phyloP scores from a whole-genome alignment of 768 basidiomycete genomes.

The Rhizopogon vinicolor region DNA sequence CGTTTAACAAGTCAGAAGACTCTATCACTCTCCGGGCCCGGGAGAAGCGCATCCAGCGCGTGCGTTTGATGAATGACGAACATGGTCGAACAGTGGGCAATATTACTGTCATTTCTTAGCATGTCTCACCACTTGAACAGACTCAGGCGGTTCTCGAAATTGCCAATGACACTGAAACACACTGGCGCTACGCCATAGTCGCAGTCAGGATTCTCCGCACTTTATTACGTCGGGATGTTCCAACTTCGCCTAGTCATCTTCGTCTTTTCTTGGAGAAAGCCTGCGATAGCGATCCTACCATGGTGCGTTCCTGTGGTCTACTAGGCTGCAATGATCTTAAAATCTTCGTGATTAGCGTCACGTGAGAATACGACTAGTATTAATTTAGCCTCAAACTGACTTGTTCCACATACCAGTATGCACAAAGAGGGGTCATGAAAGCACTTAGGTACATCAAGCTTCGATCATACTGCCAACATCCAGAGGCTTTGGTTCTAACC shows the following conservation, averaged over 20 bases:
- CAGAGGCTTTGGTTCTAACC: conserved; percentile 56
- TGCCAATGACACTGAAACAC: conserved; percentile 56
- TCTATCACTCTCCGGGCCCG: conserved; percentile 36
- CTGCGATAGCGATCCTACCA: conserved; percentile 59
- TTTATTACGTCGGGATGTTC: conserved; percentile 60
- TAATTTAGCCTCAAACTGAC: neutral
- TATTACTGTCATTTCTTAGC: neutral
- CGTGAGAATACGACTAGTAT: conserved; percentile 31
- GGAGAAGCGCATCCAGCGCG: conserved; percentile 42
- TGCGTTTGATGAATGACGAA: conserved; percentile 36
- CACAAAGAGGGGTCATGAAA: conserved; percentile 75
- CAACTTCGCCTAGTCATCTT: conserved; percentile 44
- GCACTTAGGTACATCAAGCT: conserved; percentile 74
- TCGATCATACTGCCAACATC: conserved; percentile 58
- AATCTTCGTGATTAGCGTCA: conserved; percentile 41
- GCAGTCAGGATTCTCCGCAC: conserved; percentile 66
- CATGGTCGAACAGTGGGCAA: conserved; percentile 39
- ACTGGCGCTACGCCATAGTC: conserved; percentile 77
- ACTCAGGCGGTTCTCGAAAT: conserved; percentile 44
- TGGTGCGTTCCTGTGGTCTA: conserved; percentile 40
- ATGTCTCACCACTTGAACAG: conserved; percentile 2
- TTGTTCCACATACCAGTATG: conserved; percentile 40
- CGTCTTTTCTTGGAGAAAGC: conserved; percentile 56
- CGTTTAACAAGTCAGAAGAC: conserved; percentile 26
- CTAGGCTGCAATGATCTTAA: neutral